These are phyloP conservation scores for Monocercomonoides exilis DNA, from an alignment of 78 protist genomes.

Conservation along the genomic window DNA sequence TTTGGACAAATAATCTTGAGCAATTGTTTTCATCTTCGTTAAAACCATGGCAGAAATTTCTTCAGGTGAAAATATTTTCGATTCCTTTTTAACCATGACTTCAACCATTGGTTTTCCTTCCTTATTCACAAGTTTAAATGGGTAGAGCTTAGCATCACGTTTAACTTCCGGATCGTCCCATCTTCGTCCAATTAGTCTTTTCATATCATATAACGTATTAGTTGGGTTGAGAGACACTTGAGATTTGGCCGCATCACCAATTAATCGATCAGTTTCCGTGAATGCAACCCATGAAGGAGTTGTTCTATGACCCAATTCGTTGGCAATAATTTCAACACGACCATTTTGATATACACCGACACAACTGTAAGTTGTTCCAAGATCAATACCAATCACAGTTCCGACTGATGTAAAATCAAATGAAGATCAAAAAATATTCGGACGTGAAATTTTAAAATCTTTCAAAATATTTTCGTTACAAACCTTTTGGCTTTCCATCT, in stretches of 20 bases:
- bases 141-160: slow-evolving; percentile 40
- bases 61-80: slow-evolving; percentile 62
- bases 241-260: slow-evolving; percentile 47
- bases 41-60: slow-evolving; percentile 96
- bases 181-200: not conserved
- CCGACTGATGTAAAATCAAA: not conserved
- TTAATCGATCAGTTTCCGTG: slow-evolving; percentile 56
- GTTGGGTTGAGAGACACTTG: slow-evolving; percentile 15
- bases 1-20: slow-evolving; percentile 70
- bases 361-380: slow-evolving; percentile 80
- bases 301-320: slow-evolving; percentile 73
- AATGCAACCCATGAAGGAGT: slow-evolving; percentile 97
- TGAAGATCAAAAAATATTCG: not conserved
- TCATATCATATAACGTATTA: slow-evolving; percentile 27
- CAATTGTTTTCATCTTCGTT: slow-evolving; percentile 85
- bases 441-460: slow-evolving; percentile 10
- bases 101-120: slow-evolving; percentile 49
- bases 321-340: slow-evolving; percentile 77
- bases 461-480: no score
- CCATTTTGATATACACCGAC: slow-evolving; percentile 79
- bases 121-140: slow-evolving; percentile 51
- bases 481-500: no score
- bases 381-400: slow-evolving; percentile 29
- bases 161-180: slow-evolving; percentile 55
- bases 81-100: slow-evolving; percentile 35